These are phyloP conservation scores for Colletotrichum sp. DNA, from an alignment of 2,329 filamentous ascomycete species.

Conservation along the genomic window DNA sequence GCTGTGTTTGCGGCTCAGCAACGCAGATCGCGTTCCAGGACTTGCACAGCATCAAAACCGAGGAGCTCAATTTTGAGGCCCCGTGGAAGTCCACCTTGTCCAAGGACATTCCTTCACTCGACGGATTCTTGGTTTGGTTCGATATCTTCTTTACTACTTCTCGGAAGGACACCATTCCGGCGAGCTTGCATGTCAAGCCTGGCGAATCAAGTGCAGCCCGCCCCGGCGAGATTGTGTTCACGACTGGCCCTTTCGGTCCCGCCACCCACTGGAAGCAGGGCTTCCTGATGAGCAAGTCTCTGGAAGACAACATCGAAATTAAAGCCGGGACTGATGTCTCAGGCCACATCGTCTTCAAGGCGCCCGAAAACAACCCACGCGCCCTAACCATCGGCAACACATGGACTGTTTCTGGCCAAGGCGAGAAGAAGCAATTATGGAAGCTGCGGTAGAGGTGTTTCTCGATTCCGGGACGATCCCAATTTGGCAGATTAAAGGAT, in stretches of 20 bases:
- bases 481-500: background rate
- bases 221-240: constrained; percentile 77
- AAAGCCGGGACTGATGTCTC: constrained; percentile 62
- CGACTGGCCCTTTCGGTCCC: constrained; percentile 77
- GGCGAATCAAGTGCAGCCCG: constrained; percentile 63
- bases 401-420: constrained; percentile 57
- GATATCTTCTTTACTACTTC: constrained; percentile 86
- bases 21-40: constrained; percentile 76
- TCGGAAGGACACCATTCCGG: constrained; percentile 52
- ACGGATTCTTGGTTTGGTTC: constrained; percentile 92
- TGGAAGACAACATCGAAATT: constrained; percentile 48
- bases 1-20: constrained; percentile 62
- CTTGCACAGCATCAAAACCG: constrained; percentile 71
- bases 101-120: constrained; percentile 69
- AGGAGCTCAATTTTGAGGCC: constrained; percentile 78
- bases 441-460: constrained; percentile 41
- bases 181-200: constrained; percentile 56
- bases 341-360: constrained; percentile 73
- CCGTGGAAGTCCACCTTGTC: constrained; percentile 67
- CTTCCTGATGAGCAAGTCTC: constrained; percentile 70
- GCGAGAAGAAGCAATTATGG: constrained; percentile 54
- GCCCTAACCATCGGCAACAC: constrained; percentile 67
- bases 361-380: constrained; percentile 71
- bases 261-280: constrained; percentile 93
- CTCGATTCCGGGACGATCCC: background rate